phyloP scores from a whole-genome alignment of 768 basidiomycete genomes.

The Rhodosporidiobolus odoratus region DNA sequence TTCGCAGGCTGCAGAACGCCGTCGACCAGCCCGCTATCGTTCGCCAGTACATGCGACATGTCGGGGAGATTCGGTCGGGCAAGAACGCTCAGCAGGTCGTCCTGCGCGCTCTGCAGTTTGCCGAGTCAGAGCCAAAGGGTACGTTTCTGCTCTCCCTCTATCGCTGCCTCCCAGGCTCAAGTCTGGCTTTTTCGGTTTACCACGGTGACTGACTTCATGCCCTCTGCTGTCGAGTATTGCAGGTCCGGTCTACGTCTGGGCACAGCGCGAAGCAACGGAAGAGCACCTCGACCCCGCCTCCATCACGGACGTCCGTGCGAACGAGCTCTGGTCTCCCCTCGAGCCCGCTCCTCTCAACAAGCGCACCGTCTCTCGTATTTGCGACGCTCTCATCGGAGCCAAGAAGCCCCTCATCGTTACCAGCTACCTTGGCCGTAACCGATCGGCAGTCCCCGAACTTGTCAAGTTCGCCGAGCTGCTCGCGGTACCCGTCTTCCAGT shows the following conservation, averaged over 20 bases:
- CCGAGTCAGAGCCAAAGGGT: conserved; percentile 60
- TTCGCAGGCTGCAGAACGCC: conserved; percentile 51
- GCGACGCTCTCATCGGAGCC: conserved; percentile 54
- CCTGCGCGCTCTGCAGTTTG: conserved; percentile 61
- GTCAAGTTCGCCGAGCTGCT: conserved; percentile 53
- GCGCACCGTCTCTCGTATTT: conserved; percentile 49
- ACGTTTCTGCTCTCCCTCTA: neutral
- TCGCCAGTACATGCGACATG: conserved; percentile 66
- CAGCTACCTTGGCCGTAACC: conserved; percentile 59
- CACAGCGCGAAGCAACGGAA: conserved; percentile 65
- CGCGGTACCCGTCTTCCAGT: conserved; percentile 56
- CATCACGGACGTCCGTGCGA: conserved; percentile 45
- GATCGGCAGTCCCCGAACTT: conserved; percentile 52
- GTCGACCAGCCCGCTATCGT: conserved; percentile 68
- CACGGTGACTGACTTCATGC: too few species aligned
- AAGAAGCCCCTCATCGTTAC: conserved; percentile 61
- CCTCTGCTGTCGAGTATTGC: neutral
- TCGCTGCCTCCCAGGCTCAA: neutral
- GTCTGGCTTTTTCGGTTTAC: too few species aligned
- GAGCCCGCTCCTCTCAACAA: conserved; percentile 54
- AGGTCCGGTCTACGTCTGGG: conserved; percentile 71
- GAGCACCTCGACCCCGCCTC: conserved; percentile 54
- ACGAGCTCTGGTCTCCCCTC: conserved; percentile 55
- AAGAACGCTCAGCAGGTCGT: conserved; percentile 55
- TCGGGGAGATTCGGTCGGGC: conserved; percentile 58